These are phyloP conservation scores for Cunninghamia lanceolata DNA, from an alignment of 75 land plant genomes.

Conservation along the genomic window DNA sequence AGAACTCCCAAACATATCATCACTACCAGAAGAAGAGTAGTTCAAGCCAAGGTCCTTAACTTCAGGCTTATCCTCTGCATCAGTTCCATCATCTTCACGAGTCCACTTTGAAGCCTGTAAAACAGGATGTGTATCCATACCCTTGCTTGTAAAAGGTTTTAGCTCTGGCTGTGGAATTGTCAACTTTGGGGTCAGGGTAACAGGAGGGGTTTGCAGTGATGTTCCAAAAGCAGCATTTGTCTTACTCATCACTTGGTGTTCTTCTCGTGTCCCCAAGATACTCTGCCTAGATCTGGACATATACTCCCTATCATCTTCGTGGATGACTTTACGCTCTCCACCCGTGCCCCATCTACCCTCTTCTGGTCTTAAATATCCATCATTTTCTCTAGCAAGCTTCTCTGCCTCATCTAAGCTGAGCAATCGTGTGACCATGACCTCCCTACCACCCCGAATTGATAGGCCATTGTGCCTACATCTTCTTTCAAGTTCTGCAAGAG, in stretches of 20 bases:
- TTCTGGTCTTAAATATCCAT: background rate
- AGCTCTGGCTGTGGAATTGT: slow-evolving; percentile 33
- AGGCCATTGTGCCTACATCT: slow-evolving; percentile 52
- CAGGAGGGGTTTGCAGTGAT: slow-evolving; percentile 7
- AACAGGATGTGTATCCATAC: slow-evolving; percentile 30
- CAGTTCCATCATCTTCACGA: slow-evolving; percentile 45
- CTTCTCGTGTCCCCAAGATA: slow-evolving; percentile 2
- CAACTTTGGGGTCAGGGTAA: slow-evolving; percentile 14
- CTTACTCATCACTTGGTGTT: background rate
- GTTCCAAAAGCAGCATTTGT: background rate
- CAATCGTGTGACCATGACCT: slow-evolving; percentile 46
- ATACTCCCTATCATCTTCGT: slow-evolving; percentile 12
- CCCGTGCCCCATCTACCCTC: slow-evolving; percentile 4
- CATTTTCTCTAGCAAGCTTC: slow-evolving; percentile 21
- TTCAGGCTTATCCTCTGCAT: slow-evolving; percentile 24
- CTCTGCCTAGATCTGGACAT: slow-evolving; percentile 13
- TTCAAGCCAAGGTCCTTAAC: slow-evolving; percentile 39
- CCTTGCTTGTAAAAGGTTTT: slow-evolving; percentile 27
- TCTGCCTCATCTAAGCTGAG: slow-evolving; percentile 53
- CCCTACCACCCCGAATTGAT: slow-evolving; percentile 52
- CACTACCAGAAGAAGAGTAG: slow-evolving; percentile 53
- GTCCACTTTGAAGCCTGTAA: slow-evolving; percentile 58
- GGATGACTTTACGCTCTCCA: slow-evolving; percentile 29
- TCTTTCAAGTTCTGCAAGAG: slow-evolving; percentile 49
- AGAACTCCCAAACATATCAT: slow-evolving; percentile 20